These are phyloP conservation scores for Hirschioporus abietinus DNA, from an alignment of 768 basidiomycete genomes.

Conservation along the genomic window DNA sequence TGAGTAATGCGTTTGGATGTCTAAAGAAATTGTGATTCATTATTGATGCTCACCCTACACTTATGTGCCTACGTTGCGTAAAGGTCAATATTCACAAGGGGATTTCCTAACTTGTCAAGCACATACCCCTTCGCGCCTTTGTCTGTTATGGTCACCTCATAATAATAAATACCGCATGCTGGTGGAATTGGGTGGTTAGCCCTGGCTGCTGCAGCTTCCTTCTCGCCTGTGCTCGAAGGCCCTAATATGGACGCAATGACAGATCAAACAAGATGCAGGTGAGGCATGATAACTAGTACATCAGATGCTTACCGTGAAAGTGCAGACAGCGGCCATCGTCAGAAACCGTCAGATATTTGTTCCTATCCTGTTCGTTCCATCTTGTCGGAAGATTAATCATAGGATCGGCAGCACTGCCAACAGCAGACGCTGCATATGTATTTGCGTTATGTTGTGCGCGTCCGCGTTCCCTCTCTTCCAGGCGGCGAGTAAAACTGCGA, in stretches of 20 bases:
- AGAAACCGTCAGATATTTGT: constrained; percentile 53
- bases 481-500: constrained; percentile 12
- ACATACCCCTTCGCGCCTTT: constrained; percentile 78
- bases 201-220: constrained; percentile 81
- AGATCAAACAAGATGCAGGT: background rate
- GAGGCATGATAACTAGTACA: constrained; percentile 5
- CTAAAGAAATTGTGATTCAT: constrained; percentile 15
- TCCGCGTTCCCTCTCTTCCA: constrained; percentile 19
- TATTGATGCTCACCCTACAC: constrained; percentile 53
- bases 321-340: constrained; percentile 69
- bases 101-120: constrained; percentile 3
- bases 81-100: constrained; percentile 15
- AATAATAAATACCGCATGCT: constrained; percentile 91
- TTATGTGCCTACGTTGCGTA: constrained; percentile 53
- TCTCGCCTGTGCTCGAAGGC: constrained; percentile 54
- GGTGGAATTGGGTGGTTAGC: constrained; percentile 75
- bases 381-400: constrained; percentile 64
- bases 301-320: constrained; percentile 49
- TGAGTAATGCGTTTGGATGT: background rate
- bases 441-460: constrained; percentile 18
- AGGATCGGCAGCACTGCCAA: constrained; percentile 25
- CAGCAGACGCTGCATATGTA: constrained; percentile 23
- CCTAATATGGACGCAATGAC: constrained; percentile 29
- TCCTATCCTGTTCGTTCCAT: constrained; percentile 70
- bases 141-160: constrained; percentile 80